Evolutionary conservation across 495 filamentous ascomycete species (phyloP).

Genomic region (Xylaria flabelliformis): DNA sequence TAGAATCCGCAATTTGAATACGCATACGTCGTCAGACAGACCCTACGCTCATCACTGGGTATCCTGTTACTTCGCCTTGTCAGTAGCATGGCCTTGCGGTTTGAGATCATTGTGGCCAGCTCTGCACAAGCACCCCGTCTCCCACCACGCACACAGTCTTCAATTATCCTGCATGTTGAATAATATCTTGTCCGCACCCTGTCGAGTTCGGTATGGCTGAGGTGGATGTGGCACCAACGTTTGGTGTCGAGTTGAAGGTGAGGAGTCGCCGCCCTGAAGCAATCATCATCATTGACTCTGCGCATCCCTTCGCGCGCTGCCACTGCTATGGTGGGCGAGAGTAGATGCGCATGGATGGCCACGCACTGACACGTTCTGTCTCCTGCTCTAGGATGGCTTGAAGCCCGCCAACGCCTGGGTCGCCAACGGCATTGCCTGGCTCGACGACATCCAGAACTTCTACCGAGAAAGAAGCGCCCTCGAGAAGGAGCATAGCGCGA

Average conservation of each 20-base stretch:
- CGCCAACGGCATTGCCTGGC: constrained; percentile 84
- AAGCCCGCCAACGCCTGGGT: constrained; percentile 94
- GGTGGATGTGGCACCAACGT: constrained; percentile 74
- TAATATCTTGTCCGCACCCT: constrained; percentile 20
- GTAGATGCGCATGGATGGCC: not conserved
- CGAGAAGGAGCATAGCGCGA: constrained; percentile 94
- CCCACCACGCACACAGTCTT: constrained; percentile 16
- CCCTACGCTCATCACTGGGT: not conserved
- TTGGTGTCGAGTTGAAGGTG: constrained; percentile 93
- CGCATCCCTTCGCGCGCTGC: not conserved
- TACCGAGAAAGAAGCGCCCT: constrained; percentile 92
- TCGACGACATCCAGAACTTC: constrained; percentile 96
- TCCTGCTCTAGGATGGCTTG: constrained; percentile 77
- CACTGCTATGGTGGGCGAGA: not conserved
- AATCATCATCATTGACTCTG: constrained; percentile 2
- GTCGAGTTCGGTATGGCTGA: constrained; percentile 67
- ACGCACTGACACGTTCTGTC: constrained; percentile 31
- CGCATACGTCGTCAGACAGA: constrained; percentile 9
- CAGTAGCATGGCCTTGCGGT: constrained; percentile 38
- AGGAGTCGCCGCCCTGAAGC: constrained; percentile 26
- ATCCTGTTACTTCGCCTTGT: not conserved
- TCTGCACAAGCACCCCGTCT: constrained; percentile 23
- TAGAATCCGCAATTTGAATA: not conserved
- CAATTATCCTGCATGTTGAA: constrained; percentile 32
- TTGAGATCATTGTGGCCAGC: constrained; percentile 25